Percentiles rank a stretch among this genome's conserved stretches.
Conservation (phyloP, 495 filamentous ascomycete genomes). For the Xylaria acuta region DNA sequence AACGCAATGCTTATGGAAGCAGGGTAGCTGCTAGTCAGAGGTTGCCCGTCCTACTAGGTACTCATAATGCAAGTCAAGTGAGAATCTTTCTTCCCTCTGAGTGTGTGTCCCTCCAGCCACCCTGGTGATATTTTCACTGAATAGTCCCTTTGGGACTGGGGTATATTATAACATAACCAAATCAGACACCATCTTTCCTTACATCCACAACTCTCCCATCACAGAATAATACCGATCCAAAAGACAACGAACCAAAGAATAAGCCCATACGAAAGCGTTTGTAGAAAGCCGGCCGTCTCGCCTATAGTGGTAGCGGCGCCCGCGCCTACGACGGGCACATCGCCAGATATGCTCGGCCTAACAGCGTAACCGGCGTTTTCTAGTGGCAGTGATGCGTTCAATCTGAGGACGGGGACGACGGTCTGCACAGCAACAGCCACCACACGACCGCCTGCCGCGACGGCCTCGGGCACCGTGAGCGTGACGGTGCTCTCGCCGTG, state of each 20-base stretch:
- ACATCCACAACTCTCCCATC: neutral
- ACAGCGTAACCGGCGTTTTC: neutral
- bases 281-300: neutral
- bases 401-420: constrained; percentile 23
- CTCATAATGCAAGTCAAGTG: no score
- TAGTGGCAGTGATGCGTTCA: neutral
- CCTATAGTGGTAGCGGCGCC: neutral
- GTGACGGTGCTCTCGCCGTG: constrained; percentile 37
- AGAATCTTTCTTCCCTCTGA: no score
- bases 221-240: constrained; percentile 6
- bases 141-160: neutral
- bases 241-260: constrained; percentile 18
- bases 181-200: neutral
- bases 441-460: constrained; percentile 25
- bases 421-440: constrained; percentile 33
- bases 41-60: neutral
- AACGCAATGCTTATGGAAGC: neutral
- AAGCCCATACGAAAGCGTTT: neutral
- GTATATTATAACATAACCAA: neutral
- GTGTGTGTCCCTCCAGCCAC: neutral
- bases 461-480: constrained; percentile 30
- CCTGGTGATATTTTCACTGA: neutral
- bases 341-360: neutral
- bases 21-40: neutral
- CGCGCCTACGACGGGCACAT: neutral